Evolutionary conservation across 2,329 filamentous ascomycete genomes (phyloP), one percentile per base, ranked within the genome.

Genomic region (Claviceps cyperi): DNA sequence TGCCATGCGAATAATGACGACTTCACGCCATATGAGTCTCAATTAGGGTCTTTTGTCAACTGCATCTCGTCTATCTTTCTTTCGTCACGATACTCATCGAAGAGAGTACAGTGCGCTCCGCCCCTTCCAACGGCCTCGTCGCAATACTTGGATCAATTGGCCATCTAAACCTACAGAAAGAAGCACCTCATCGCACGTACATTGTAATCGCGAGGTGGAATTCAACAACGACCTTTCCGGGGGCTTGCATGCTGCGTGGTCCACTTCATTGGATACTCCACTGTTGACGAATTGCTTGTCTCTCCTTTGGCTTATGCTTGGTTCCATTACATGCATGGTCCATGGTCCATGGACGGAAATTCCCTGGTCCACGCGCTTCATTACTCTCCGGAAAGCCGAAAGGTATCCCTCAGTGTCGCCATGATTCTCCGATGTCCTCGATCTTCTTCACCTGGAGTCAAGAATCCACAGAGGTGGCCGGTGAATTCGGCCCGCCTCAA

Each of bases 211-310:
- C 9, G 28, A 32, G 28, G 28, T 46, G 24, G 36, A 43, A 48
- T 43, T 44, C 50, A 19, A 32, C 38, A 43, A 15, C 17, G 39
- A 40, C 47, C 15, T 36, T 50, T 52, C 32, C 4, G 44, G 47
- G 47, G 47, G 45, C 43, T 39, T 50, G 50, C 50, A 49, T 46
- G 17, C 24, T 17, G 14, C 19, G 17, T 38, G 50, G 17, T 50
- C 50, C 50, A 44, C 50, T 47, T 43, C 9, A 38, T 32, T 38
- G 32, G 19, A 50, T 14, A 40, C 47, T 52, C 50, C 47, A 38
- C 38, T 41, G 32, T 35, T 35, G 43, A 50, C 45, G 43, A 17
- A 15, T 21, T 21, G 41, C n/a, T 19, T 32, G 32, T 6, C 19
- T 13, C 13, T 17, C 9, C 9, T 43, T 11, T 22, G 40, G 40